Percentiles rank a stretch among this genome's conserved stretches.
Conservation (phyloP, 441 rosid species). For the Adansonia grandidieri region DNA sequence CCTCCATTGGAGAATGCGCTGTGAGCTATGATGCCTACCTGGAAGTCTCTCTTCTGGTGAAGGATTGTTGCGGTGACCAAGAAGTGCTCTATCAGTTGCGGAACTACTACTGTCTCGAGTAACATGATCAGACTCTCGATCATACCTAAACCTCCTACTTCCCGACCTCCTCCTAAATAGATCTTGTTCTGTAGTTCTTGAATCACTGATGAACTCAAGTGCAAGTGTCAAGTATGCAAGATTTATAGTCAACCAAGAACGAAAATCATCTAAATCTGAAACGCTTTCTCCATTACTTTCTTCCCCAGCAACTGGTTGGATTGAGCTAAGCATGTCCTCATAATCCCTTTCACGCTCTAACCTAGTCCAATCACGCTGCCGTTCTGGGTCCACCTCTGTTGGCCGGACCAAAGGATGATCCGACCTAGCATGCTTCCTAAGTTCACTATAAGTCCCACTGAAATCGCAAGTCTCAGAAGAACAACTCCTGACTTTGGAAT, state of each 20-base stretch:
- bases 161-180: conserved; percentile 20
- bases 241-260: conserved; percentile 17
- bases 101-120: conserved; percentile 12
- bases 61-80: conserved; percentile 10
- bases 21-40: background rate
- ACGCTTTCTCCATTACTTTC: conserved; percentile 6
- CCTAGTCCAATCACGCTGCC: conserved; percentile 37
- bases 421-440: conserved; percentile 46
- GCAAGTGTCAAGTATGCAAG: conserved; percentile 14
- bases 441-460: conserved; percentile 40
- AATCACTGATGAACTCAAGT: conserved; percentile 20
- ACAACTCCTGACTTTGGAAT: conserved; percentile 46
- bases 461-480: conserved; percentile 40
- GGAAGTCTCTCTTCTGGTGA: conserved; percentile 1
- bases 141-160: conserved; percentile 28
- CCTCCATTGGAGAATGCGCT: conserved; percentile 24
- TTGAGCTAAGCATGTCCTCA: conserved; percentile 36
- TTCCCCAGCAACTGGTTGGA: conserved; percentile 24
- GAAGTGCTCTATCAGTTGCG: background rate
- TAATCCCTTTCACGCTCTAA: conserved; percentile 36
- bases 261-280: background rate
- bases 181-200: conserved; percentile 5
- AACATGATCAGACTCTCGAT: background rate
- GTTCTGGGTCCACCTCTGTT: conserved; percentile 39
- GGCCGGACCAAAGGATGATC: conserved; percentile 44